Evolutionary conservation across 306 rosid species (phyloP).

Genomic region (Boehmeria nivea): DNA sequence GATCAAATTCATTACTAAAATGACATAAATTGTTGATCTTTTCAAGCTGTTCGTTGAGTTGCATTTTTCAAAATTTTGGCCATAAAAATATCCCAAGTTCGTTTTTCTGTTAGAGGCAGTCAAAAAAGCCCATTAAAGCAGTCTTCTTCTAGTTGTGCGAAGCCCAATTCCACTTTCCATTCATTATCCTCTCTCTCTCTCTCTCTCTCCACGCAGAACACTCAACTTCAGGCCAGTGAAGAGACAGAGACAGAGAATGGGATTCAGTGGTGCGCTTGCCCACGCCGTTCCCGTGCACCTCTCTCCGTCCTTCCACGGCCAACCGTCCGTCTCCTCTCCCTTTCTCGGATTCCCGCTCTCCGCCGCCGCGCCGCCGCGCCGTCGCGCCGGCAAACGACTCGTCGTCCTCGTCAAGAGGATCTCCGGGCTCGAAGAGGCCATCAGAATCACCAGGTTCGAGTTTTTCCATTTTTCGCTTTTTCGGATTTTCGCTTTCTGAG

Average conservation of each 20-base stretch:
- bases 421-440: slow-evolving; percentile 76
- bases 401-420: slow-evolving; percentile 47
- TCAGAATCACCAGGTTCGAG: slow-evolving; percentile 61
- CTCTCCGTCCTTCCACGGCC: slow-evolving; percentile 33
- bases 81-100: no score
- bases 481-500: no score
- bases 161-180: no score
- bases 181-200: background rate
- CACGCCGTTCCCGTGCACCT: slow-evolving; percentile 30
- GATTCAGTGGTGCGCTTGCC: slow-evolving; percentile 32
- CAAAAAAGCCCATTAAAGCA: no score
- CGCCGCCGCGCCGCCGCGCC: background rate
- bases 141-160: no score
- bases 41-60: no score
- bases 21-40: no score
- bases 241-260: slow-evolving; percentile 47
- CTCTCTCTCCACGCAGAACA: background rate
- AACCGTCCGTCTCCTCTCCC: slow-evolving; percentile 17
- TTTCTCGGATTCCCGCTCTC: slow-evolving; percentile 28
- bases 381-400: slow-evolving; percentile 26
- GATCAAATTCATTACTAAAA: no score
- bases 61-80: no score
- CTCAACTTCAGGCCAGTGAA: background rate
- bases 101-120: no score
- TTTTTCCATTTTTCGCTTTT: background rate